These are phyloP conservation scores for Papiliotrema terrestris DNA, from an alignment of 1,284 basidiomycete genomes.

Conservation along the genomic window DNA sequence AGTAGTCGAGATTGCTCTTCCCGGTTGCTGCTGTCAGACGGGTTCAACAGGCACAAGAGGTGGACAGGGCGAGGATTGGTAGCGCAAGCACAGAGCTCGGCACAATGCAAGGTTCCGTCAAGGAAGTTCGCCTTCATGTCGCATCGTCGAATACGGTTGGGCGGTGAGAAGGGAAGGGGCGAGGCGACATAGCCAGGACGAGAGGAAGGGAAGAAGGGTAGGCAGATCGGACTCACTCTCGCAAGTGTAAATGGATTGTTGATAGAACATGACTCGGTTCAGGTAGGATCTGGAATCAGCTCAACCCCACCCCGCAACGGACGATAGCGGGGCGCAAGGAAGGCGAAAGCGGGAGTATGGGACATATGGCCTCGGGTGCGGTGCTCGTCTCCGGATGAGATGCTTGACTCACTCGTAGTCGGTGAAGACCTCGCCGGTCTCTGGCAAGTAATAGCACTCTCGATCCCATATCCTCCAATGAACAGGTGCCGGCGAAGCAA, in stretches of 20 bases:
- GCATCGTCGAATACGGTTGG: too few species aligned
- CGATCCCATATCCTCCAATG: conserved; percentile 50
- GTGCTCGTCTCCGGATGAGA: too few species aligned
- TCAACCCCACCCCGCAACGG: conserved; percentile 50
- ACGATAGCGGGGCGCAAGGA: neutral
- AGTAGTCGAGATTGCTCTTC: conserved; percentile 88
- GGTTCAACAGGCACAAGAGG: neutral
- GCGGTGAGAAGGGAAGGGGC: too few species aligned
- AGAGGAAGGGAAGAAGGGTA: too few species aligned
- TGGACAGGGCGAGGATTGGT: too few species aligned
- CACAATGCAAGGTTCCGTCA: too few species aligned
- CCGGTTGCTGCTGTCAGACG: conserved; percentile 62
- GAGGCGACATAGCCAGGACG: too few species aligned
- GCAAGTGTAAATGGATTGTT: conserved; percentile 59
- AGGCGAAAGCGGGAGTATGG: too few species aligned
- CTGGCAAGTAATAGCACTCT: conserved; percentile 81
- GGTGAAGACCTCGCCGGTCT: conserved; percentile 93
- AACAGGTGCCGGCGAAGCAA: neutral
- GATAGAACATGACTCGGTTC: conserved; percentile 87
- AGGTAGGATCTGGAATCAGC: conserved; percentile 73
- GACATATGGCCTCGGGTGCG: too few species aligned
- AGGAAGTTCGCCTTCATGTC: too few species aligned
- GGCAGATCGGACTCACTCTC: conserved; percentile 31
- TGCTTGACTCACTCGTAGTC: conserved; percentile 72
- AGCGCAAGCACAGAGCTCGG: too few species aligned